These are phyloP conservation scores for Vicia faba DNA, from an alignment of 306 rosid genomes.

Conservation along the genomic window DNA sequence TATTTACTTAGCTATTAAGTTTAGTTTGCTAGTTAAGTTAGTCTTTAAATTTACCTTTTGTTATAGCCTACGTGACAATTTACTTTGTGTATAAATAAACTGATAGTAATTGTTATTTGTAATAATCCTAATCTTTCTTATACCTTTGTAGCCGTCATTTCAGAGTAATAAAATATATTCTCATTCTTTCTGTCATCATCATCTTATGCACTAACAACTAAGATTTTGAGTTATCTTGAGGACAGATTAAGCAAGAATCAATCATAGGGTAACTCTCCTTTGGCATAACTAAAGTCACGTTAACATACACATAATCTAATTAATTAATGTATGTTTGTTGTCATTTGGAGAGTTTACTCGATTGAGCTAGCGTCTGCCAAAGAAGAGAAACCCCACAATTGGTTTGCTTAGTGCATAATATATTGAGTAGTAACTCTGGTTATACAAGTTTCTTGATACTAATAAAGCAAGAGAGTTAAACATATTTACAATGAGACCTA, in stretches of 20 bases:
- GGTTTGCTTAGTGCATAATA: slow-evolving; percentile 42
- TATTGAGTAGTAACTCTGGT: not conserved
- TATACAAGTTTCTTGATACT: not conserved
- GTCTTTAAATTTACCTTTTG: no score
- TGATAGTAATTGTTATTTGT: no score
- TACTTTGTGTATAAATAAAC: no score
- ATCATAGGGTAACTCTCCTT: slow-evolving; percentile 90
- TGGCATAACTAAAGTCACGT: slow-evolving; percentile 45
- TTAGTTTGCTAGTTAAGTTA: no score
- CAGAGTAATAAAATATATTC: no score
- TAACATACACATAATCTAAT: not conserved
- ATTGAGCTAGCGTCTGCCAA: slow-evolving; percentile 51
- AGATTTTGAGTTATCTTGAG: not conserved
- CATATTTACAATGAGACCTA: slow-evolving; percentile 27
- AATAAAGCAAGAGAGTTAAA: not conserved
- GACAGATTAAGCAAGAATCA: slow-evolving; percentile 53
- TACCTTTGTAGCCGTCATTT: no score
- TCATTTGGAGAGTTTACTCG: not conserved
- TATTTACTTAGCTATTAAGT: no score
- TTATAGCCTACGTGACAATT: no score
- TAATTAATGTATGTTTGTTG: not conserved
- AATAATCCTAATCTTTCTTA: no score
- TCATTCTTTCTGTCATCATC: no score
- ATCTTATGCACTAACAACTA: no score
- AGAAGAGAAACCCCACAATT: slow-evolving; percentile 65